A percentile compares a stretch with the other conserved stretches of the same genome.
Evolutionary conservation across 2,329 filamentous ascomycete genomes (phyloP).

Genomic region (Venturia pyrina): DNA sequence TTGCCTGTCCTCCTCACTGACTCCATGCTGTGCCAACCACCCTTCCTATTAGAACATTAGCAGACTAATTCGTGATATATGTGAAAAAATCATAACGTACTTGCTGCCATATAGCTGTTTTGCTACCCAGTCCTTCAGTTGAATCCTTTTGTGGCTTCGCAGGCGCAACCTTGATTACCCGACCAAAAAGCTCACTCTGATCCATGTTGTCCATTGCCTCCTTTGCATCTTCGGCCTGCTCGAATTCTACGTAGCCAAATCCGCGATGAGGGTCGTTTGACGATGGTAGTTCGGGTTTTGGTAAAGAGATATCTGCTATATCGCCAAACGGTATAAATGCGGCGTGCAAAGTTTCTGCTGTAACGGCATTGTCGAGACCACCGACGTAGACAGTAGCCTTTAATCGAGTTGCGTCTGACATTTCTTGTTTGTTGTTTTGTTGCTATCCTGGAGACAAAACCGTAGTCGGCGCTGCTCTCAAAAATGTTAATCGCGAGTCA

Average conservation of each 20-base stretch:
- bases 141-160: constrained; percentile 87
- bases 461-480: constrained; percentile 7
- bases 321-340: constrained; percentile 97
- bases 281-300: constrained; percentile 75
- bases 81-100: constrained; percentile 39
- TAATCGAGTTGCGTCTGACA: constrained; percentile 75
- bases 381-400: constrained; percentile 91
- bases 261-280: constrained; percentile 73
- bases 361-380: constrained; percentile 73
- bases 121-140: constrained; percentile 81
- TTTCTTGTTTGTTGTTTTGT: constrained; percentile 30
- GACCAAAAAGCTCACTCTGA: constrained; percentile 86
- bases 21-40: constrained; percentile 82
- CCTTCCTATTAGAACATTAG: constrained; percentile 55
- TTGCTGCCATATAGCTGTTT: constrained; percentile 95
- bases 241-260: constrained; percentile 95
- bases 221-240: constrained; percentile 72
- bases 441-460: constrained; percentile 15
- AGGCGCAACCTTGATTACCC: constrained; percentile 80
- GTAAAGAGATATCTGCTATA: constrained; percentile 81
- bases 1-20: constrained; percentile 63
- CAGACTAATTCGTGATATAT: background rate
- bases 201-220: constrained; percentile 99
- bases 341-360: constrained; percentile 64
- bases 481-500: background rate